Evolutionary conservation across 768 basidiomycete genomes (phyloP).

Genomic region (Asterophora lycoperdoides): DNA sequence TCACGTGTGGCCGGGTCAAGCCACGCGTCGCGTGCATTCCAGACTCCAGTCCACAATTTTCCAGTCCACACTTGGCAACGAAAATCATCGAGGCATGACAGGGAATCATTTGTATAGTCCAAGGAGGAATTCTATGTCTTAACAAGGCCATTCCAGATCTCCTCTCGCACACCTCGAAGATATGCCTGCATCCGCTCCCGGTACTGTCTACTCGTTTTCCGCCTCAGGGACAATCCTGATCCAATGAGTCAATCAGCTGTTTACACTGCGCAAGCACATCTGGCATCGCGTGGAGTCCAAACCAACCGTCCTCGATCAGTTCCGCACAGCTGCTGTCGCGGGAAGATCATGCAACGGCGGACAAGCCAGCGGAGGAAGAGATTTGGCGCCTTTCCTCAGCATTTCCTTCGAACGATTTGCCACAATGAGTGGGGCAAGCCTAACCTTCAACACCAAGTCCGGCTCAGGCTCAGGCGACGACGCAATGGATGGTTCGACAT

Average conservation of each 20-base stretch:
- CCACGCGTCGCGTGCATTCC: no score
- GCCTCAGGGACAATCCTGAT: not conserved
- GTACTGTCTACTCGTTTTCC: not conserved
- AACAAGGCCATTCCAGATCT: slow-evolving; percentile 6
- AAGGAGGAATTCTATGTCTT: no score
- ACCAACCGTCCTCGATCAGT: slow-evolving; percentile 12
- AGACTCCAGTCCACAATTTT: no score
- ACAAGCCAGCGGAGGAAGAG: no score
- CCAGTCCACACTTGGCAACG: no score
- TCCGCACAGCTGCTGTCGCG: slow-evolving; percentile 2
- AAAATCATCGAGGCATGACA: no score
- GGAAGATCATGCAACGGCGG: not conserved
- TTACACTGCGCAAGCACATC: slow-evolving; percentile 6
- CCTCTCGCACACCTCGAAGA: slow-evolving; percentile 5
- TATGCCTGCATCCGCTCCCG: slow-evolving; percentile 8
- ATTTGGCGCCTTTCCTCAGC: not conserved
- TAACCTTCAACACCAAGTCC: slow-evolving; percentile 9
- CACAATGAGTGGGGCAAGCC: slow-evolving; percentile 15
- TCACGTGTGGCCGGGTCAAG: no score
- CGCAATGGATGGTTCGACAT: slow-evolving; percentile 15
- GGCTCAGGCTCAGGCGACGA: slow-evolving; percentile 21
- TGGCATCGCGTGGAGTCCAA: slow-evolving; percentile 7
- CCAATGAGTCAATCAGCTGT: slow-evolving; percentile 4
- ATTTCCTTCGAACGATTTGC: slow-evolving; percentile 15
- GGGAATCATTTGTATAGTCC: no score